These are phyloP conservation scores for Cyamopsis tetragonoloba DNA, from an alignment of 306 rosid species.

Conservation along the genomic window DNA sequence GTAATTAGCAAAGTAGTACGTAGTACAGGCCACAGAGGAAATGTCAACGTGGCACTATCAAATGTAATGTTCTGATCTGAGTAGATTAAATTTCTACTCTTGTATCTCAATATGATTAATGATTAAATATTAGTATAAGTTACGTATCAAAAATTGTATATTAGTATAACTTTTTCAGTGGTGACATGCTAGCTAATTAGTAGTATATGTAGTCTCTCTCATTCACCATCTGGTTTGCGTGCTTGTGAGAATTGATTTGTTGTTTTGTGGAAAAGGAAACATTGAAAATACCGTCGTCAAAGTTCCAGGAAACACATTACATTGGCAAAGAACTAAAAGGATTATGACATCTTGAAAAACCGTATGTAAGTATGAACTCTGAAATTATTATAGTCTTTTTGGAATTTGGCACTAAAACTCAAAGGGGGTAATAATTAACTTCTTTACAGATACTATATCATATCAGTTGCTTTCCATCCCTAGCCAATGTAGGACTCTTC, in stretches of 20 bases:
- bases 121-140: conserved; percentile 3
- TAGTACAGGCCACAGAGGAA: conserved; percentile 15
- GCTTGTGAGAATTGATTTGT: conserved; percentile 7
- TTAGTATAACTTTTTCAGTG: no score
- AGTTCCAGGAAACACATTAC: no score
- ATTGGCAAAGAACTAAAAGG: neutral
- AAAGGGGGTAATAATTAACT: conserved; percentile 14
- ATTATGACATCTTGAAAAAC: conserved; percentile 8
- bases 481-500: no score
- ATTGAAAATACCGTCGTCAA: conserved; percentile 18
- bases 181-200: no score
- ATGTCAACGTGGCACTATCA: conserved; percentile 31
- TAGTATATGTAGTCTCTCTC: no score
- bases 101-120: conserved; percentile 12
- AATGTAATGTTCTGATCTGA: conserved; percentile 26
- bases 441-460: conserved; percentile 18
- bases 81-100: conserved; percentile 17
- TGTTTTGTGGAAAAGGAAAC: conserved; percentile 21
- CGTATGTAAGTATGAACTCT: neutral
- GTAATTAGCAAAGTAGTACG: conserved; percentile 35
- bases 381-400: neutral
- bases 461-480: neutral
- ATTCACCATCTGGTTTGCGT: conserved; percentile 4
- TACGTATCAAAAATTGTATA: conserved; percentile 10
- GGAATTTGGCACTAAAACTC: neutral